A percentile compares a stretch with the other conserved stretches of the same genome.
phyloP scores from a whole-genome alignment of 2,329 filamentous ascomycete species.

The Rhynchosporium secalis region DNA sequence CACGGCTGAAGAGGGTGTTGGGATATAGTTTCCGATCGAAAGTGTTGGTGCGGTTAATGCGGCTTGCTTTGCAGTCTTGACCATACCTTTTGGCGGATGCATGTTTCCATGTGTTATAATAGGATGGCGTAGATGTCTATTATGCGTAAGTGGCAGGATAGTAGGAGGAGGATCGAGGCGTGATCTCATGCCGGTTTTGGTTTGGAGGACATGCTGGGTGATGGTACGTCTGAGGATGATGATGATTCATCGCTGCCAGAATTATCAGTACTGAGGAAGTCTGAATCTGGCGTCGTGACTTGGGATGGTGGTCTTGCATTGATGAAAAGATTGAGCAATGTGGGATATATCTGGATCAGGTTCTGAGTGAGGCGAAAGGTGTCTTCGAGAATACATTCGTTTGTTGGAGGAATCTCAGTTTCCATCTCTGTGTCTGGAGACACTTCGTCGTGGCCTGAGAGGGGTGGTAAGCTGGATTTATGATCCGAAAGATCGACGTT shows the following conservation, averaged over 20 bases:
- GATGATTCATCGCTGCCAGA: neutral
- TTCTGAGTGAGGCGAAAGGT: slow-evolving; percentile 29
- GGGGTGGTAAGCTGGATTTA: slow-evolving; percentile 26
- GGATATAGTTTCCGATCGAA: slow-evolving; percentile 28
- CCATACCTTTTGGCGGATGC: slow-evolving; percentile 21
- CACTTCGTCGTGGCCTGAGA: slow-evolving; percentile 27
- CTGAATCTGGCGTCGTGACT: slow-evolving; percentile 8
- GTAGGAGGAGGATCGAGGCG: slow-evolving; percentile 28
- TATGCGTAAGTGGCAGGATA: slow-evolving; percentile 35
- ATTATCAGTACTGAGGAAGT: neutral
- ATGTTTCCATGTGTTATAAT: slow-evolving; percentile 30
- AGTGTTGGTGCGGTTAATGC: slow-evolving; percentile 19
- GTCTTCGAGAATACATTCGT: slow-evolving; percentile 24
- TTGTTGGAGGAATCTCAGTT: neutral
- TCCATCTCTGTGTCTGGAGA: neutral
- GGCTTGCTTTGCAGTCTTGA: slow-evolving; percentile 9
- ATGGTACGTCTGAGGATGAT: neutral
- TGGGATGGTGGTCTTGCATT: neutral
- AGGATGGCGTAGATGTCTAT: slow-evolving; percentile 31
- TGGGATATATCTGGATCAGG: slow-evolving; percentile 32
- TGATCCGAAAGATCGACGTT: slow-evolving; percentile 30
- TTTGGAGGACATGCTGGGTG: neutral
- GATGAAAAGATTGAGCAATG: slow-evolving; percentile 25
- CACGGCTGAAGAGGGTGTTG: slow-evolving; percentile 22
- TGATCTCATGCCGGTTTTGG: slow-evolving; percentile 25